phyloP scores from a whole-genome alignment of 2,329 filamentous ascomycete species.

The Fusarium nelsonii region DNA sequence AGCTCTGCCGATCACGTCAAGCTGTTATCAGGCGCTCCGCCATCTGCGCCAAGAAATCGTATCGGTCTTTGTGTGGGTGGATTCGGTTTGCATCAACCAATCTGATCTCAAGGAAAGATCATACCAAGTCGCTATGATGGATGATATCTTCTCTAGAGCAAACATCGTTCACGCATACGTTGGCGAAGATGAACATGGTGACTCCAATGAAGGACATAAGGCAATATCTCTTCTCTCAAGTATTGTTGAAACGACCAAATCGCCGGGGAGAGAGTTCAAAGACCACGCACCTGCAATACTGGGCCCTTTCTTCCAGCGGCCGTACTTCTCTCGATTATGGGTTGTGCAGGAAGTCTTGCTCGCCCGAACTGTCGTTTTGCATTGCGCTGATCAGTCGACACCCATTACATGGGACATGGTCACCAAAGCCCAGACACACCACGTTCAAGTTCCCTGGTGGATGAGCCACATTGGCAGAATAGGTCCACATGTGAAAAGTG shows the following conservation, averaged over 20 bases:
- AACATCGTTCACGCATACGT: slow-evolving; percentile 21
- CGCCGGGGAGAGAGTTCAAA: not conserved
- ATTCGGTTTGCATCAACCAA: slow-evolving; percentile 33
- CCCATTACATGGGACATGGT: slow-evolving; percentile 7
- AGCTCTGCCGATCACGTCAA: slow-evolving; percentile 27
- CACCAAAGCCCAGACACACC: not conserved
- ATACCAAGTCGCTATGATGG: slow-evolving; percentile 29
- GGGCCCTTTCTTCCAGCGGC: slow-evolving; percentile 7
- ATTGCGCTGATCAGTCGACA: slow-evolving; percentile 9
- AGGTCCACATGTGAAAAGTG: not conserved
- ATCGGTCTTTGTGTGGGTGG: slow-evolving; percentile 23
- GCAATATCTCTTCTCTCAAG: slow-evolving; percentile 3
- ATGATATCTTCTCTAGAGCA: slow-evolving; percentile 23
- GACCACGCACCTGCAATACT: not conserved
- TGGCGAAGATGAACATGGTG: slow-evolving; percentile 9
- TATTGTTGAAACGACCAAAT: not conserved
- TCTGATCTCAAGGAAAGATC: slow-evolving; percentile 24
- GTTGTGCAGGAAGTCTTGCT: slow-evolving; percentile 30
- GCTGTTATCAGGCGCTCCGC: slow-evolving; percentile 22
- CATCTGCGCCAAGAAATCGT: slow-evolving; percentile 3
- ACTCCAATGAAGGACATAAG: not conserved
- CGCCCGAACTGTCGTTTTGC: slow-evolving; percentile 13
- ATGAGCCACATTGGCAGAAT: slow-evolving; percentile 11
- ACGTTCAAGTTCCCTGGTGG: slow-evolving; percentile 15
- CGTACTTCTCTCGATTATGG: slow-evolving; percentile 31